Evolutionary conservation across 371 early-diverging fungal genomes (phyloP).

Genomic region (Mortierella sp.): DNA sequence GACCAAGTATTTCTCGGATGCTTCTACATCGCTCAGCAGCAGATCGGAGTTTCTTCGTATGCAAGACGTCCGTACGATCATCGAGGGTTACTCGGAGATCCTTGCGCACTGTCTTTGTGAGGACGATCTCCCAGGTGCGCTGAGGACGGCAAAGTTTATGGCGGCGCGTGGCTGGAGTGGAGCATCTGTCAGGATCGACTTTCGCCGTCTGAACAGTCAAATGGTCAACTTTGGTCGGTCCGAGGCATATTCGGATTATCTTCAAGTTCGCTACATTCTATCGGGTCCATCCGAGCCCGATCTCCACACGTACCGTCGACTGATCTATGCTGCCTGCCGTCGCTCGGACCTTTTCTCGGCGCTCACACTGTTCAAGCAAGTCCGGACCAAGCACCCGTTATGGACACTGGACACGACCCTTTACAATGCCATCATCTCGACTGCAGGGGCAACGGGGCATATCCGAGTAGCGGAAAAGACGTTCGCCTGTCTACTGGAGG

Average conservation of each 20-base stretch:
- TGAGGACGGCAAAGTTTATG: conserved; percentile 31
- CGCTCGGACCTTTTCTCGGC: conserved; percentile 48
- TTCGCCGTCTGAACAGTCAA: conserved; percentile 30
- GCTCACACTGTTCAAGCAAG: conserved; percentile 25
- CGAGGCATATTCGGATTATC: conserved; percentile 21
- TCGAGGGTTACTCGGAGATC: conserved; percentile 19
- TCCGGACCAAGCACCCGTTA: conserved; percentile 19
- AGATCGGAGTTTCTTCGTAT: background rate
- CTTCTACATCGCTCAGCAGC: background rate
- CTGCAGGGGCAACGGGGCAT: conserved; percentile 32
- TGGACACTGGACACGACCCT: conserved; percentile 32
- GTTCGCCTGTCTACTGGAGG: conserved; percentile 28
- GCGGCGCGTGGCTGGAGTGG: conserved; percentile 22
- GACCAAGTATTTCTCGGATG: background rate
- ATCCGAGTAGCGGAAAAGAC: conserved; percentile 39
- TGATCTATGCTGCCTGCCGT: conserved; percentile 54
- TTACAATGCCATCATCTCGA: conserved; percentile 53
- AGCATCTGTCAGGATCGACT: conserved; percentile 19
- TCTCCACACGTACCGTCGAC: conserved; percentile 50
- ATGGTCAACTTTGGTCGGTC: conserved; percentile 41
- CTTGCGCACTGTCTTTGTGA: conserved; percentile 16
- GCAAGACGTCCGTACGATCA: background rate
- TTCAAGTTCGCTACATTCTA: conserved; percentile 36
- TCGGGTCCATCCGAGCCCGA: conserved; percentile 24
- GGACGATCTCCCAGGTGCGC: conserved; percentile 27